A percentile compares a stretch with the other conserved stretches of the same genome.
Evolutionary conservation across 768 basidiomycete genomes (phyloP).

Genomic region (Lepiota subincarnata): DNA sequence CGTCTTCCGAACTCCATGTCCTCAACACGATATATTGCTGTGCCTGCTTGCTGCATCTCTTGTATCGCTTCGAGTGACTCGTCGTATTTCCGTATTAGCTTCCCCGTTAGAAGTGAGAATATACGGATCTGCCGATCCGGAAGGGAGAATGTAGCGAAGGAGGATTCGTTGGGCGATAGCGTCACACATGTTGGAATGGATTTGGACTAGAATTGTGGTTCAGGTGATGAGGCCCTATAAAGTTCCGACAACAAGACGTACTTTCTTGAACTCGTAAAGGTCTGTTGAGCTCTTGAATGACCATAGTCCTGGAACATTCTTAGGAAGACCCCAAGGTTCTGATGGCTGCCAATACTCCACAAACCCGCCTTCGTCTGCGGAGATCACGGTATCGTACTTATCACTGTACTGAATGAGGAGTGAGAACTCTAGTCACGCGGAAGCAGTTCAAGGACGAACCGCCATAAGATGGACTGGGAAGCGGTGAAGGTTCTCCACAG

Average conservation of each 20-base stretch:
- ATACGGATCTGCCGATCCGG: constrained; percentile 93
- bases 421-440: neutral
- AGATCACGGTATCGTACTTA: constrained; percentile 85
- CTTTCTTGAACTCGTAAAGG: constrained; percentile 91
- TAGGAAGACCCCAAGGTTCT: constrained; percentile 85
- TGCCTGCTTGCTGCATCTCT: constrained; percentile 99
- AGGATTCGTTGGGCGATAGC: constrained; percentile 82
- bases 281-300: constrained; percentile 88
- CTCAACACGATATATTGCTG: constrained; percentile 86
- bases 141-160: constrained; percentile 90
- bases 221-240: neutral
- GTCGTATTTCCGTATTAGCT: constrained; percentile 89
- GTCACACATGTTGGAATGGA: constrained; percentile 89
- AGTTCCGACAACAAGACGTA: neutral
- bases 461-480: constrained; percentile 90
- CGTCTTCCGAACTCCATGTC: constrained; percentile 99
- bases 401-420: constrained; percentile 70
- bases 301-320: constrained; percentile 78
- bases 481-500: constrained; percentile 74
- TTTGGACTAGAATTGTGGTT: constrained; percentile 57
- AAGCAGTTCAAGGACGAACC: constrained; percentile 40
- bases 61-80: constrained; percentile 90
- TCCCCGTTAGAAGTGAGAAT: constrained; percentile 88
- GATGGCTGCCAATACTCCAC: constrained; percentile 93
- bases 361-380: constrained; percentile 92